These are phyloP conservation scores for Hygrophorus russula DNA, from an alignment of 768 basidiomycete genomes.

Conservation along the genomic window DNA sequence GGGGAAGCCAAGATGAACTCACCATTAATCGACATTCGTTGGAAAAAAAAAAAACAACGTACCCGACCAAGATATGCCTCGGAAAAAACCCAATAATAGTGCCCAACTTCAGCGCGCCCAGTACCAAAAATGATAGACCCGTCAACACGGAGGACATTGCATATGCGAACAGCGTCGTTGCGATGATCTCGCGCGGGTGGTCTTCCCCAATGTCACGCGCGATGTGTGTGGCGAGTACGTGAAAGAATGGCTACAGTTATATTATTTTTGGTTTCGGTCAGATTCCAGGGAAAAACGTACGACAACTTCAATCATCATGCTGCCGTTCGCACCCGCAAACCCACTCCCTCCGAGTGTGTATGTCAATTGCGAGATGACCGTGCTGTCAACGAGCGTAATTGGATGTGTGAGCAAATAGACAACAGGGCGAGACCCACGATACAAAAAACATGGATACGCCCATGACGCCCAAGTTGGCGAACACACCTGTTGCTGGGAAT, in stretches of 20 bases:
- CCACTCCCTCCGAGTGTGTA: constrained; percentile 83
- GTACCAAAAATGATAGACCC: constrained; percentile 77
- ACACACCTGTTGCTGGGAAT: constrained; percentile 78
- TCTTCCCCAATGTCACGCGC: constrained; percentile 60
- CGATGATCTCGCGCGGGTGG: constrained; percentile 61
- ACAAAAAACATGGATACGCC: constrained; percentile 97
- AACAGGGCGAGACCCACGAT: constrained; percentile 32
- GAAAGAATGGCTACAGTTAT: constrained; percentile 75
- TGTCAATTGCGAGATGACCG: constrained; percentile 71
- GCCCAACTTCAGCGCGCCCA: constrained; percentile 77
- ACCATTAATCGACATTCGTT: neutral
- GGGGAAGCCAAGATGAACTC: constrained; percentile 1
- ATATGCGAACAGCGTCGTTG: constrained; percentile 86
- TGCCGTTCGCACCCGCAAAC: constrained; percentile 84
- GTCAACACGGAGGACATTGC: constrained; percentile 77
- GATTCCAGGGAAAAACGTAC: constrained; percentile 25
- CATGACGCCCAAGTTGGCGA: constrained; percentile 70
- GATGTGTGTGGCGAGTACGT: constrained; percentile 77
- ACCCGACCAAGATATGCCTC: constrained; percentile 93
- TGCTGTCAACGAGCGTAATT: constrained; percentile 22
- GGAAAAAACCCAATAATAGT: constrained; percentile 92
- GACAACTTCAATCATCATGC: constrained; percentile 99
- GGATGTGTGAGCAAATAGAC: neutral
- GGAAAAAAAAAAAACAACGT: constrained; percentile 14
- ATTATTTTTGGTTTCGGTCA: neutral